A percentile compares a stretch with the other conserved stretches of the same genome.
These are phyloP conservation scores for Amphichorda felina DNA, from an alignment of 2,329 filamentous ascomycete genomes.

Conservation along the genomic window DNA sequence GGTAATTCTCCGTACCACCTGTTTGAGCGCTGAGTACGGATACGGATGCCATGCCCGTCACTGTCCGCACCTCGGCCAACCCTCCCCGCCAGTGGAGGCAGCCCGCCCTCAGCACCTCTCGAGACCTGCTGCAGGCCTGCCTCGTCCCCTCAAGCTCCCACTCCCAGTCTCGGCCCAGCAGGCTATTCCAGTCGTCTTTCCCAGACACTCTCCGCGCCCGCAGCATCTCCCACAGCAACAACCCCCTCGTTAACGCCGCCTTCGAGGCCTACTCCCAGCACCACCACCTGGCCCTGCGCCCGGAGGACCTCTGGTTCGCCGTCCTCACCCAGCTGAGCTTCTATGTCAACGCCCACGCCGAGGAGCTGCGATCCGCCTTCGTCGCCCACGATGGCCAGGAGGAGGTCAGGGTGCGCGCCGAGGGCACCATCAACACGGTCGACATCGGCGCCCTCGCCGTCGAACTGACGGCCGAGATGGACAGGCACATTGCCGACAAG, in stretches of 20 bases:
- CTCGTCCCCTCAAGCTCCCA: background rate
- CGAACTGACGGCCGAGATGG: slow-evolving; percentile 24
- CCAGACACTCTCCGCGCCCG: background rate
- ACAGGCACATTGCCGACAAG: slow-evolving; percentile 26
- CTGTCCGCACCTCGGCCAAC: background rate
- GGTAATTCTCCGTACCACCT: no score
- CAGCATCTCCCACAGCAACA: slow-evolving; percentile 8
- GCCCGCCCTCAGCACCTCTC: background rate
- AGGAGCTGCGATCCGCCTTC: slow-evolving; percentile 28
- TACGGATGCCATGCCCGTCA: background rate
- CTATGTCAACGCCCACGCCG: slow-evolving; percentile 32
- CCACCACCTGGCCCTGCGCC: slow-evolving; percentile 32
- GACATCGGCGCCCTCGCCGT: slow-evolving; percentile 15
- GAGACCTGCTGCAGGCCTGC: background rate
- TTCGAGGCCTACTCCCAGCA: slow-evolving; percentile 28
- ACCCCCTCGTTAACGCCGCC: slow-evolving; percentile 25
- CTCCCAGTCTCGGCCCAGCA: no score
- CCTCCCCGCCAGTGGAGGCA: background rate
- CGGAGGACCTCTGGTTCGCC: slow-evolving; percentile 40
- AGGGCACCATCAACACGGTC: slow-evolving; percentile 1
- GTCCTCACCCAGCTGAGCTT: slow-evolving; percentile 34
- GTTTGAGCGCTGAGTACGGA: no score
- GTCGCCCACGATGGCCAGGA: slow-evolving; percentile 25
- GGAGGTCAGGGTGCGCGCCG: slow-evolving; percentile 4
- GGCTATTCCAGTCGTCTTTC: slow-evolving; percentile 2